A percentile compares a stretch with the other conserved stretches of the same genome.
Conservation (phyloP, 2,329 filamentous ascomycete species). For the Alternaria sp. region DNA sequence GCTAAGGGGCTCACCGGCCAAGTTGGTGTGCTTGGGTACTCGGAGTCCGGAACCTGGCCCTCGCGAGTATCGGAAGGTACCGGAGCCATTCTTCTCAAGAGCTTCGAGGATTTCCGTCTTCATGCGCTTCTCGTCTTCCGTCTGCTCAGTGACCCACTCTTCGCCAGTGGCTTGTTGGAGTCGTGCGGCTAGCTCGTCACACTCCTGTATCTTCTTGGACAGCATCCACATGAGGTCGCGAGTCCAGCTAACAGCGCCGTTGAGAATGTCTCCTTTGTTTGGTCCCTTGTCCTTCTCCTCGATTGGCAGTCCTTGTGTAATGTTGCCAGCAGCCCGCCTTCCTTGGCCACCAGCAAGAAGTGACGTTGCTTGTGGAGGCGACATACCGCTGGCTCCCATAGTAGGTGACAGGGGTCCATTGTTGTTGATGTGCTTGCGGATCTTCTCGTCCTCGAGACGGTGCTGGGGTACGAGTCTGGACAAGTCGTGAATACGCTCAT, state of each 20-base stretch:
- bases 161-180: slow-evolving; percentile 59
- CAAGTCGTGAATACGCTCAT: slow-evolving; percentile 95
- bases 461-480: slow-evolving; percentile 92
- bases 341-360: slow-evolving; percentile 85
- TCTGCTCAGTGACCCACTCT: slow-evolving; percentile 56
- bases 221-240: slow-evolving; percentile 98
- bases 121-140: slow-evolving; percentile 95
- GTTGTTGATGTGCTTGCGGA: slow-evolving; percentile 92
- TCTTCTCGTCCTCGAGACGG: slow-evolving; percentile 94
- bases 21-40: slow-evolving; percentile 92
- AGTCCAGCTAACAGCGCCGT: slow-evolving; percentile 96
- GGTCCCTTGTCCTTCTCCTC: slow-evolving; percentile 99
- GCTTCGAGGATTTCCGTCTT: slow-evolving; percentile 89
- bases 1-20: slow-evolving; percentile 77
- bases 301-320: slow-evolving; percentile 88
- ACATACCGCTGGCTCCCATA: slow-evolving; percentile 72
- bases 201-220: slow-evolving; percentile 85
- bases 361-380: slow-evolving; percentile 81
- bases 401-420: slow-evolving; percentile 89
- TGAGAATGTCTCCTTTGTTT: slow-evolving; percentile 98
- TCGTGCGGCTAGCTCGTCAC: slow-evolving; percentile 80
- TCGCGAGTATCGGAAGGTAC: slow-evolving; percentile 84
- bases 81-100: slow-evolving; percentile 78
- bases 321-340: slow-evolving; percentile 81
- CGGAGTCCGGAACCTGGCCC: slow-evolving; percentile 83